phyloP scores from a whole-genome alignment of 306 rosid genomes.

The Inga leiocalycina region DNA sequence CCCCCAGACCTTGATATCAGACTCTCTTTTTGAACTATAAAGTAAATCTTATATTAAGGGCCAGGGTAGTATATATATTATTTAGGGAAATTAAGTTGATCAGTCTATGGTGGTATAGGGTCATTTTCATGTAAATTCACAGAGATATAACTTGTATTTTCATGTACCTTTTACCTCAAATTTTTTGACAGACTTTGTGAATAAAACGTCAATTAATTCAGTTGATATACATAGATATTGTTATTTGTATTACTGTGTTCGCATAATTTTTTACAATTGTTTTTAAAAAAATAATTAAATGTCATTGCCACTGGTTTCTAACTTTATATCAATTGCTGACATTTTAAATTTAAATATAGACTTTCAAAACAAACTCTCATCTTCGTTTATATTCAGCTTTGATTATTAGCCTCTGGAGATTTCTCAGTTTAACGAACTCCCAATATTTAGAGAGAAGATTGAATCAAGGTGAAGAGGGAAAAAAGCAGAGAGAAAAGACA shows the following conservation, averaged over 20 bases:
- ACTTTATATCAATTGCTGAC: too few species aligned
- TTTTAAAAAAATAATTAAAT: too few species aligned
- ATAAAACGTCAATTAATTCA: slow-evolving; percentile 1
- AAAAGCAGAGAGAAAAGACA: background rate
- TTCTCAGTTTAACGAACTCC: too few species aligned
- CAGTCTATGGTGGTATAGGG: background rate
- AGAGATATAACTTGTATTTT: background rate
- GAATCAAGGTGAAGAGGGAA: too few species aligned
- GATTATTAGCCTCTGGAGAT: background rate
- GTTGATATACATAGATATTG: background rate
- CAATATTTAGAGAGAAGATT: background rate
- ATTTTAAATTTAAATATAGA: background rate
- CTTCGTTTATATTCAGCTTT: background rate
- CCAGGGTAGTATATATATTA: background rate
- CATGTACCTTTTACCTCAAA: background rate
- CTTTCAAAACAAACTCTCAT: background rate
- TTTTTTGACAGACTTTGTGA: background rate
- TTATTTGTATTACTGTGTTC: background rate
- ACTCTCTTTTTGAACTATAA: too few species aligned
- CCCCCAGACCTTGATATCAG: too few species aligned
- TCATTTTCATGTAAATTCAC: background rate
- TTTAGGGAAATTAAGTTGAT: background rate
- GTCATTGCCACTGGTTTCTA: too few species aligned
- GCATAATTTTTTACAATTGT: too few species aligned
- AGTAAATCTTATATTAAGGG: too few species aligned